Evolutionary conservation across 345 rosid genomes (phyloP).

Genomic region (Leavenworthia alabamica): DNA sequence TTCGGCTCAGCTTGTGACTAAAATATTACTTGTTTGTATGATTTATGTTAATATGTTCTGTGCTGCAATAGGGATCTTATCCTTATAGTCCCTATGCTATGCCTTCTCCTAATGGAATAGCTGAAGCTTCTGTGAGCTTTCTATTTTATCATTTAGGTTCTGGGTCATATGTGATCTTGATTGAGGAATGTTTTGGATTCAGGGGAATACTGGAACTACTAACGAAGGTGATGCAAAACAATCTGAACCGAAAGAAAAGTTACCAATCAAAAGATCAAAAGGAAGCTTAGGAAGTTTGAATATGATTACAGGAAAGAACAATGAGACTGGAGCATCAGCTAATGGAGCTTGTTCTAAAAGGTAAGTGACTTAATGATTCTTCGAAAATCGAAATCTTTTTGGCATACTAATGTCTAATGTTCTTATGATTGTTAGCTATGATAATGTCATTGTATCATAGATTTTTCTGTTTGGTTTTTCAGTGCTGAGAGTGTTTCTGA

Average conservation of each 20-base stretch:
- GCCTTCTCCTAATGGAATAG: conserved; percentile 85
- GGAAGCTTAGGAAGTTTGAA: conserved; percentile 95
- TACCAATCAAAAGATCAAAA: conserved; percentile 95
- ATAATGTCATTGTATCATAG: background rate
- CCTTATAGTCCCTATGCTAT: conserved; percentile 94
- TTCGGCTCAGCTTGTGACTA: conserved; percentile 8
- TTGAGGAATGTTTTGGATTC: conserved; percentile 21
- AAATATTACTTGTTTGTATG: background rate
- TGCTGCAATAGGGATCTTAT: conserved; percentile 67
- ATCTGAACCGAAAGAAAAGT: conserved; percentile 78
- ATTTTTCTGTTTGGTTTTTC: conserved; percentile 21
- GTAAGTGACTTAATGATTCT: conserved; percentile 32
- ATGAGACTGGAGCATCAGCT: conserved; percentile 59
- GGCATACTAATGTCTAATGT: background rate
- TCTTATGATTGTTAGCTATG: background rate
- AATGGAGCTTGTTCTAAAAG: conserved; percentile 87
- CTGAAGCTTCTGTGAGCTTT: conserved; percentile 66
- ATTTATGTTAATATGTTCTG: conserved; percentile 5
- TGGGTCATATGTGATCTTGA: conserved; percentile 11
- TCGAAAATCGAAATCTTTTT: background rate
- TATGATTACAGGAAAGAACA: conserved; percentile 74
- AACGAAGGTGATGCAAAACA: conserved; percentile 65
- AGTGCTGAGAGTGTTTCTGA: conserved; percentile 88
- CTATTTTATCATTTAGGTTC: background rate
- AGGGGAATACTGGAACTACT: conserved; percentile 70